phyloP scores from a whole-genome alignment of 2,329 filamentous ascomycete species.

The Mycosphaerella sp. region DNA sequence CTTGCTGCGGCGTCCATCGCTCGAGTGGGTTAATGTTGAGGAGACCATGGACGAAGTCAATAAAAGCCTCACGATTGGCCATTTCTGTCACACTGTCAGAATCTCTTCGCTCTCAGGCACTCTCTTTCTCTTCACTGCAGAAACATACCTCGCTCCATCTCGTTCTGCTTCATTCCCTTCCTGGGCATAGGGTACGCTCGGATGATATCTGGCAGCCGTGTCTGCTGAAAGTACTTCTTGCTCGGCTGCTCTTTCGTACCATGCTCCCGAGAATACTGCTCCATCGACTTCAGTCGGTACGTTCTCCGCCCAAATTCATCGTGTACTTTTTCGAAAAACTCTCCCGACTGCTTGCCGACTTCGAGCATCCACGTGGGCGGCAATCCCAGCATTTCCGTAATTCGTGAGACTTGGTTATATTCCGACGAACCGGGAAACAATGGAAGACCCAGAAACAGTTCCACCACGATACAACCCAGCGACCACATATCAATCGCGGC shows the following conservation, averaged over 20 bases:
- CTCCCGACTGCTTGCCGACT: slow-evolving; percentile 93
- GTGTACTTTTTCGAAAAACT: slow-evolving; percentile 89
- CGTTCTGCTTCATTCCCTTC: slow-evolving; percentile 98
- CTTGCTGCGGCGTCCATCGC: slow-evolving; percentile 95
- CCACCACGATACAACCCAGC: slow-evolving; percentile 93
- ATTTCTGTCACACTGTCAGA: slow-evolving; percentile 61
- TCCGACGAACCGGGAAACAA: slow-evolving; percentile 96
- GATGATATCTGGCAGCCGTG: slow-evolving; percentile 91
- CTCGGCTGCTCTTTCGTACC: slow-evolving; percentile 96
- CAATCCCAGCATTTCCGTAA: slow-evolving; percentile 95
- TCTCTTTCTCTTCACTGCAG: not conserved
- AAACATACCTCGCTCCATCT: slow-evolving; percentile 82
- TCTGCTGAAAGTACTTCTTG: slow-evolving; percentile 99
- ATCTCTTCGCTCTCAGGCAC: not conserved
- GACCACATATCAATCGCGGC: slow-evolving; percentile 99
- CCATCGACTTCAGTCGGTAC: slow-evolving; percentile 93
- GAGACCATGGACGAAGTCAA: slow-evolving; percentile 91
- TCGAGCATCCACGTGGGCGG: slow-evolving; percentile 99
- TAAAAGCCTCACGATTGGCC: slow-evolving; percentile 95
- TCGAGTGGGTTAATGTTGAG: slow-evolving; percentile 93
- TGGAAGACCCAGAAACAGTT: slow-evolving; percentile 89
- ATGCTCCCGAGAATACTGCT: slow-evolving; percentile 93
- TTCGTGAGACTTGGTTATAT: slow-evolving; percentile 96
- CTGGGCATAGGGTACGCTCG: slow-evolving; percentile 96
- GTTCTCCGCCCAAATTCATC: slow-evolving; percentile 90